Base-by-base conservation (phyloP, 805 yeast genomes). In the Candida golubevii region DNA sequence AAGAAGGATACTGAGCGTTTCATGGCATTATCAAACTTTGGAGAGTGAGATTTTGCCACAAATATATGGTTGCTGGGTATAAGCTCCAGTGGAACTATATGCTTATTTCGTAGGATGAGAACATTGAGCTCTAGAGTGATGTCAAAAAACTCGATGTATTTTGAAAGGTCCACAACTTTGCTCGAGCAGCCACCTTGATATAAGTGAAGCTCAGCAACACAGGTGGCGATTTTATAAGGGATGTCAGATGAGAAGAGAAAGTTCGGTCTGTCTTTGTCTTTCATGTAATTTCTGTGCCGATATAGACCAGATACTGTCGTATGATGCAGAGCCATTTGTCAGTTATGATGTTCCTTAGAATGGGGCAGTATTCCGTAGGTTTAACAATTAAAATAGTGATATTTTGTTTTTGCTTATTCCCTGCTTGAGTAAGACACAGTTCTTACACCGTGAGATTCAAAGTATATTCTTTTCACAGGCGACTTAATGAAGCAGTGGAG, bases 161-260 rank as follows among this genome's bases (percentile, higher is more conserved):
- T 38, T n/a, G 55, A 45, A 35, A 50, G 50, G 33, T 52, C 53
- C 42, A 50, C 53, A n/a, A 36, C 38, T 45, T 50, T 35, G 41
- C 50, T 42, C 26, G 49, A 28, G 36, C 32, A 35, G 14, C 51
- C 55, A 29, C 46, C 49, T 23, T 29, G 48, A 42, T 40, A 49
- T 13, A 45, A 33, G 33, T 48, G 49, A 31, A 44, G 41, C 33
- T 52, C 50, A 8, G 51, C 43, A 23, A 63, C 57, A 27, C 56
- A 54, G 12, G 34, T 38, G 37, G 54, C 41, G 14, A 54, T 41
- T 39, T 59, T 58, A 26, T 53, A 55, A 0, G 62, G 60, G 10
- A 70, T 63, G 45, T 70, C 66, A 7, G 72, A 67, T 4, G 67
- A 60, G 46, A 65, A 67, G 15, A 70, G 52, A 41, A 68, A 61